A percentile compares a stretch with the other conserved stretches of the same genome.
phyloP scores from a whole-genome alignment of 495 filamentous ascomycete species.

The Trichoderma virens region DNA sequence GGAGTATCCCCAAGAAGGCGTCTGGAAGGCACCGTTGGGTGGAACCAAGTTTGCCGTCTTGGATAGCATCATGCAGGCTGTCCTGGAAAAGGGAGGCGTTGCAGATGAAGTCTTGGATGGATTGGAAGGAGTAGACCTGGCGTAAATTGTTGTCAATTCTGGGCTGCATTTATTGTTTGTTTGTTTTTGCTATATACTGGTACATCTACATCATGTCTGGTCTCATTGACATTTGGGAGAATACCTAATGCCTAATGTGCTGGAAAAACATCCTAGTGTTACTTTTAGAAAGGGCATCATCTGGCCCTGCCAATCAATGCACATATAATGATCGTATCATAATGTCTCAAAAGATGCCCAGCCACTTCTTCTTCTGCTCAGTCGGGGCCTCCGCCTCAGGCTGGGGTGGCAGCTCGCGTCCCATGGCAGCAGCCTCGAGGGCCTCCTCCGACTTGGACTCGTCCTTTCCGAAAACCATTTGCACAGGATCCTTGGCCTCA shows the following conservation, averaged over 20 bases:
- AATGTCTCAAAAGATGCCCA: constrained; percentile 35
- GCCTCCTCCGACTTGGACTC: constrained; percentile 7
- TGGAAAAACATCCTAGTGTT: not conserved
- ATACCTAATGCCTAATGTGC: constrained; percentile 1
- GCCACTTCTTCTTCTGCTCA: constrained; percentile 29
- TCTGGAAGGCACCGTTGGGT: constrained; percentile 72
- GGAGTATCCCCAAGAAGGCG: constrained; percentile 53
- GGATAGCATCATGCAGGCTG: constrained; percentile 57
- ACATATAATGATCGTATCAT: constrained; percentile 19
- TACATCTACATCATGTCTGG: not conserved
- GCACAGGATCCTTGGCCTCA: constrained; percentile 43
- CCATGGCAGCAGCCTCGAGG: constrained; percentile 6
- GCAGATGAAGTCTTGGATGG: constrained; percentile 78
- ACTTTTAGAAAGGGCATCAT: not conserved
- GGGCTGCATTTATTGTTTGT: not conserved
- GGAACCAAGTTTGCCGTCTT: constrained; percentile 65
- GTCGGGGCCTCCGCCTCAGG: not conserved
- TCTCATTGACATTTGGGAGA: not conserved
- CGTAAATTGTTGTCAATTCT: constrained; percentile 15
- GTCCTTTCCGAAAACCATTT: constrained; percentile 13
- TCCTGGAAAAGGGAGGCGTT: constrained; percentile 63
- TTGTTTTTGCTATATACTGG: not conserved
- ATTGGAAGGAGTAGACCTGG: constrained; percentile 54
- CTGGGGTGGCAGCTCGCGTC: constrained; percentile 4
- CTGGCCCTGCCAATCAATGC: not conserved